Percentiles rank a stretch among this genome's conserved stretches.
Evolutionary conservation across 1,139 yeast genomes (phyloP).

Genomic region (Arxiozyma bovina): DNA sequence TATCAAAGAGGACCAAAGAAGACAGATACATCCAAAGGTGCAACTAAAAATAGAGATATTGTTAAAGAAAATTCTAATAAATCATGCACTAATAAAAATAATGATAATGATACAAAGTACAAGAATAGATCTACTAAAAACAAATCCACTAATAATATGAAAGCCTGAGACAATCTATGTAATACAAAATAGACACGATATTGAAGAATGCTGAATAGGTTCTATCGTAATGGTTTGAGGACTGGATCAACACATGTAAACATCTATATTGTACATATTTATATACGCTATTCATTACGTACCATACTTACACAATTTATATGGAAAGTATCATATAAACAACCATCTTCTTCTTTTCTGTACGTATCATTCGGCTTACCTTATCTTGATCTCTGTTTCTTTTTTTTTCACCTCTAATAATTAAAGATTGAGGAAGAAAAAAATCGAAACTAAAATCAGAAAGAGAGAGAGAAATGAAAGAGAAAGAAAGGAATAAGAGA

Average conservation of each 20-base stretch:
- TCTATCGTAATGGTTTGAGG: too few species aligned
- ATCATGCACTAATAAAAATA: too few species aligned
- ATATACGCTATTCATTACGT: neutral
- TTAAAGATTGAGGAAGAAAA: too few species aligned
- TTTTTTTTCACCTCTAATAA: too few species aligned
- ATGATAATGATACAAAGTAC: neutral
- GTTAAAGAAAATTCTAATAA: neutral
- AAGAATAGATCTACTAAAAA: neutral
- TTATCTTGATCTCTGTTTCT: neutral
- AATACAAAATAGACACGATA: neutral
- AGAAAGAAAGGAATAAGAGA: neutral
- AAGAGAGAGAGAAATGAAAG: neutral
- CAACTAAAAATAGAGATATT: neutral
- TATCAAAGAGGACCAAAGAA: slow-evolving; percentile 1
- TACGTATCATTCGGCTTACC: too few species aligned
- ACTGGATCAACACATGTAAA: neutral
- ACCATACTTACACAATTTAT: too few species aligned
- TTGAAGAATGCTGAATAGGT: neutral
- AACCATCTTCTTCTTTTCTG: neutral
- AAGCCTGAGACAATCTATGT: too few species aligned
- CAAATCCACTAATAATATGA: neutral
- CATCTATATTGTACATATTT: neutral
- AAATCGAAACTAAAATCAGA: too few species aligned
- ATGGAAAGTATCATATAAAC: too few species aligned
- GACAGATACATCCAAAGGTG: neutral